Percentiles rank a stretch among this genome's conserved stretches.
Conservation (phyloP, 441 rosid species). For the Erodium moschatum region DNA sequence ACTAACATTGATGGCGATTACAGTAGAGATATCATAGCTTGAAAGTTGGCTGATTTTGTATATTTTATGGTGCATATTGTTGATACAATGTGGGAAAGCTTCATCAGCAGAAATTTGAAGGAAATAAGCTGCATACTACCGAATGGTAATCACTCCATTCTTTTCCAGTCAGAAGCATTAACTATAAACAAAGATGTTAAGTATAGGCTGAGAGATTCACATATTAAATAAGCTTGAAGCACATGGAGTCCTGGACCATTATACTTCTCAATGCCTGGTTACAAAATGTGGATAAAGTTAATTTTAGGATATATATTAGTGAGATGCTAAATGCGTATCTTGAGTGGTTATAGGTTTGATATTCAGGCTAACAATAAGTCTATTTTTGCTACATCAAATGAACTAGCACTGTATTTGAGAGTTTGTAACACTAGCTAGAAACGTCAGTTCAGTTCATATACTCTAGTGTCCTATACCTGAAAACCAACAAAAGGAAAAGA, state of each 20-base stretch:
- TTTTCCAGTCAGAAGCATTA: not conserved
- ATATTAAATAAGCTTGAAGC: not conserved
- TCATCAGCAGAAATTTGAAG: not conserved
- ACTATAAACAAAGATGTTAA: not conserved
- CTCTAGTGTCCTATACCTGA: not conserved
- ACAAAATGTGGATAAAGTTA: not conserved
- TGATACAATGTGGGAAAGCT: conserved; percentile 3
- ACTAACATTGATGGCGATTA: not conserved
- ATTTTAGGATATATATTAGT: not conserved
- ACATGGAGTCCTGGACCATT: not conserved
- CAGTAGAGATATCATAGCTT: not conserved
- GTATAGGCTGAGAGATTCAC: not conserved
- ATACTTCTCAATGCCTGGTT: not conserved
- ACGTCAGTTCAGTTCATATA: not conserved
- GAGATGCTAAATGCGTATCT: not conserved
- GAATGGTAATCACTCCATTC: not conserved
- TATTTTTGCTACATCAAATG: not conserved
- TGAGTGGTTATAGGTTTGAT: not conserved
- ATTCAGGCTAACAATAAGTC: not conserved
- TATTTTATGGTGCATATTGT: conserved; percentile 3
- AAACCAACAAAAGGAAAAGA: conserved; percentile 11
- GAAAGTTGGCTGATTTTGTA: conserved; percentile 7
- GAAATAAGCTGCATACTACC: not conserved
- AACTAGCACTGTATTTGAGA: too few relatives aligned
- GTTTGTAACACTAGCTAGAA: not conserved